Percentiles rank a stretch among this genome's conserved stretches.
Conservation (phyloP, 2,329 filamentous ascomycete species). For the Microcyclospora tardicrescens region DNA sequence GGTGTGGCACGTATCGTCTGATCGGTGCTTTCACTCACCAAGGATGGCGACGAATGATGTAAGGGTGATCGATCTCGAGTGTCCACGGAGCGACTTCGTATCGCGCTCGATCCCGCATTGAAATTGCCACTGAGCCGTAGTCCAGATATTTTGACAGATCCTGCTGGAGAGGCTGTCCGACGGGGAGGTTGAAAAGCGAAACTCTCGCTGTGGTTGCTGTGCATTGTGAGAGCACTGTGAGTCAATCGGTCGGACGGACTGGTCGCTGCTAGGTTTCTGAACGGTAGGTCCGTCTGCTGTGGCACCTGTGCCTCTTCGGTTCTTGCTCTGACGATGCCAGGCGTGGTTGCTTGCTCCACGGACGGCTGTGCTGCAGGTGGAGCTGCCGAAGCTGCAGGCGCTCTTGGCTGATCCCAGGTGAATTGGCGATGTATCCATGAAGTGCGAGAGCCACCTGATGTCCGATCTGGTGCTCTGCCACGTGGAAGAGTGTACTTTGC, state of each 20-base stretch:
- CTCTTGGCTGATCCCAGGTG: constrained; percentile 36
- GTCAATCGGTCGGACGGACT: not conserved
- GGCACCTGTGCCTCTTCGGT: not conserved
- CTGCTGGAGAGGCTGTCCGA: constrained; percentile 2
- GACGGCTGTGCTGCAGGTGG: not conserved
- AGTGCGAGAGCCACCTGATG: constrained; percentile 47
- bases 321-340: not conserved
- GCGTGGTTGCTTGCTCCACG: not conserved
- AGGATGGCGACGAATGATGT: constrained; percentile 22
- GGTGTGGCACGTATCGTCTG: constrained; percentile 30
- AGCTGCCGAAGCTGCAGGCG: not conserved
- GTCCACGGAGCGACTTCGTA: constrained; percentile 20
- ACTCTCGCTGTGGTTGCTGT: too few relatives aligned
- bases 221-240: not conserved
- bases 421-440: constrained; percentile 36
- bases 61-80: constrained; percentile 9
- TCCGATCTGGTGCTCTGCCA: constrained; percentile 63
- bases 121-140: constrained; percentile 2
- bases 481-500: constrained; percentile 73
- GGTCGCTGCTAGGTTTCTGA: not conserved
- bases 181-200: not conserved
- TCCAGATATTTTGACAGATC: constrained; percentile 5
- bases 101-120: constrained; percentile 4
- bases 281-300: not conserved
- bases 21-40: constrained; percentile 25